phyloP scores from a whole-genome alignment of 345 rosid genomes.

The Arabidopsis arenosa region DNA sequence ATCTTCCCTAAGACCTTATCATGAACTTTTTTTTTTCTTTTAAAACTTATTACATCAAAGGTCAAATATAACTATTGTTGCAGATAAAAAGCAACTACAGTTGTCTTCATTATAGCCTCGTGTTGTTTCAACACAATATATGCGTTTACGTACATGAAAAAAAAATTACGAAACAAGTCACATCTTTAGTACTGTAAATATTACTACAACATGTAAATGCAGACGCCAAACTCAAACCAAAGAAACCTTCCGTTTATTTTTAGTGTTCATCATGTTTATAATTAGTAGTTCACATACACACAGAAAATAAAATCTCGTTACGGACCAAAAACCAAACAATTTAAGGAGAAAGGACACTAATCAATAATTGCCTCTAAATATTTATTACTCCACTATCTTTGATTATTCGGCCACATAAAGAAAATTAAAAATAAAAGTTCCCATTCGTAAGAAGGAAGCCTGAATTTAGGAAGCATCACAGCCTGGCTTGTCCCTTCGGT shows the following conservation, averaged over 20 bases:
- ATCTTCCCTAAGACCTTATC: constrained; percentile 10
- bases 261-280: neutral
- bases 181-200: neutral
- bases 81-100: constrained; percentile 24
- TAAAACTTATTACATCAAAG: constrained; percentile 30
- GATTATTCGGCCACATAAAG: constrained; percentile 17
- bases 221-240: neutral
- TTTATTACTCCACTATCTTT: neutral
- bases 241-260: neutral
- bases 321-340: constrained; percentile 29
- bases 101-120: constrained; percentile 5
- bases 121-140: neutral
- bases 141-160: neutral
- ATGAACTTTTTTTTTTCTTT: neutral
- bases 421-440: neutral
- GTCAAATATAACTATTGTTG: constrained; percentile 40
- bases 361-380: constrained; percentile 28
- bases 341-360: constrained; percentile 11
- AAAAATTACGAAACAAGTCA: neutral
- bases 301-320: neutral
- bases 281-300: neutral
- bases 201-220: neutral
- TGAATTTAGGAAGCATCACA: constrained; percentile 33
- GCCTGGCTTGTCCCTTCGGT: constrained; percentile 39
- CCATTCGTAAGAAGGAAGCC: constrained; percentile 28